Percentiles rank a stretch among this genome's conserved stretches.
Evolutionary conservation across 768 basidiomycete genomes (phyloP).

Genomic region (Amanita pseudoporphyria): DNA sequence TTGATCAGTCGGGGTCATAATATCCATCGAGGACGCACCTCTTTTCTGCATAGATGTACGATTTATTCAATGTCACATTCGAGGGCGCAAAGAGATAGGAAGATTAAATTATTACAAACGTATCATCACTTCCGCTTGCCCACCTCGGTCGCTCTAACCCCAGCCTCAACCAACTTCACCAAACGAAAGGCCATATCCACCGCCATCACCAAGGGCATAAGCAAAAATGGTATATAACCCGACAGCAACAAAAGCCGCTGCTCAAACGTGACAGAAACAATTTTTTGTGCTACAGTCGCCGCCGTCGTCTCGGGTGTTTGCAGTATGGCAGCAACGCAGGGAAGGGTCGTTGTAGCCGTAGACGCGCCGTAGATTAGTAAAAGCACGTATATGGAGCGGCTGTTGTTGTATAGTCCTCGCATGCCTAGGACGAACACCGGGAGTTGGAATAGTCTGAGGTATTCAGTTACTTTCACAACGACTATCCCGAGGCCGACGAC

Average conservation of each 20-base stretch:
- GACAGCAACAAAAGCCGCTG: constrained; percentile 52
- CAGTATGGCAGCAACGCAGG: constrained; percentile 58
- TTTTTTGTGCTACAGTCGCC: constrained; percentile 12
- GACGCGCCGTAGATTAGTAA: constrained; percentile 70
- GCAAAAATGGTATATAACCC: constrained; percentile 69
- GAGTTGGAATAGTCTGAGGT: constrained; percentile 55
- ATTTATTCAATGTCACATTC: too few relatives aligned
- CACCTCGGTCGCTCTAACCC: constrained; percentile 16
- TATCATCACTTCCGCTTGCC: constrained; percentile 20
- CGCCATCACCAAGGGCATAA: constrained; percentile 62
- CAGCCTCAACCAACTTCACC: constrained; percentile 19
- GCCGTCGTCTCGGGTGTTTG: constrained; percentile 35
- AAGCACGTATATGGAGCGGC: constrained; percentile 45
- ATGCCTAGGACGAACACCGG: constrained; percentile 71
- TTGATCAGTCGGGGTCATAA: neutral
- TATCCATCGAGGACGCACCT: too few relatives aligned
- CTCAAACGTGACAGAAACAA: constrained; percentile 32
- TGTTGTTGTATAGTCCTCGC: constrained; percentile 45
- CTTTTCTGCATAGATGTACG: too few relatives aligned
- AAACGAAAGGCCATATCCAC: constrained; percentile 56
- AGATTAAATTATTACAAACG: too few relatives aligned
- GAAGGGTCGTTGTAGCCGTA: constrained; percentile 67
- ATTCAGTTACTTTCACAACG: neutral
- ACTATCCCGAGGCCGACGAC: neutral
- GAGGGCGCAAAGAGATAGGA: too few relatives aligned